Base-by-base conservation (phyloP, 805 yeast genomes). In the Yarrowia bubula region DNA sequence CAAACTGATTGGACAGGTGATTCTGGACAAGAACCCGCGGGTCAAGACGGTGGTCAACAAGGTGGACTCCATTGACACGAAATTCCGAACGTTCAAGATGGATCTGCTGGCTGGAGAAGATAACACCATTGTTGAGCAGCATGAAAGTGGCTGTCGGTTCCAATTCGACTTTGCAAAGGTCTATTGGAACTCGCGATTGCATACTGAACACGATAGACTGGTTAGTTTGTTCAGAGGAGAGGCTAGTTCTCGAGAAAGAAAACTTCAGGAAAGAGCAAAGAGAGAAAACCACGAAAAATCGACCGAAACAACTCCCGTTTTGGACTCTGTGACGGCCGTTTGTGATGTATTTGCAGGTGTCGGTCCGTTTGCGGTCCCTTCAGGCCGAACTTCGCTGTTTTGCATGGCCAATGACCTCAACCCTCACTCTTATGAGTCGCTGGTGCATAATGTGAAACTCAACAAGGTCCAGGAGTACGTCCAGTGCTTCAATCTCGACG, bases 261-360 rank as follows among this genome's bases (percentile, higher is more conserved):
- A 58, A 22, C 50, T 9, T 39, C 64, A 43, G 35, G 64, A 58
- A 5, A 41, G 64, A 2, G 41, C 50, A 3, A 42, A 41, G 35
- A 22, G 61, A 13, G 61, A 55, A 15, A 55, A 41, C 61, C 61
- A 55, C 38, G 61, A 55, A n/a, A 55, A 55, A 47, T 39, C 11
- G 14, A 0, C 47, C n/a, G 22, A 32, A 3, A 8, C 13, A 3
- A 41, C 4, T 2, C 39, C 8, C 3, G 39, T 17, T 11, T 0
- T 5, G 18, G 50, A 35, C 1, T n/a, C 53, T 8, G 64, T 44
- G 8, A 61, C 57, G 13, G 89, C 91, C 7, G 89, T 96, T 0
- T 90, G 91, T 71, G 99, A 95, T 78, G 98, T 92, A 0, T 90
- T 96, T 85, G 98, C 97, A 0, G 99, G 99, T 53, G 98, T 95